Conservation (phyloP, 805 yeast species). For the Cyberlindnera mycetangii region DNA sequence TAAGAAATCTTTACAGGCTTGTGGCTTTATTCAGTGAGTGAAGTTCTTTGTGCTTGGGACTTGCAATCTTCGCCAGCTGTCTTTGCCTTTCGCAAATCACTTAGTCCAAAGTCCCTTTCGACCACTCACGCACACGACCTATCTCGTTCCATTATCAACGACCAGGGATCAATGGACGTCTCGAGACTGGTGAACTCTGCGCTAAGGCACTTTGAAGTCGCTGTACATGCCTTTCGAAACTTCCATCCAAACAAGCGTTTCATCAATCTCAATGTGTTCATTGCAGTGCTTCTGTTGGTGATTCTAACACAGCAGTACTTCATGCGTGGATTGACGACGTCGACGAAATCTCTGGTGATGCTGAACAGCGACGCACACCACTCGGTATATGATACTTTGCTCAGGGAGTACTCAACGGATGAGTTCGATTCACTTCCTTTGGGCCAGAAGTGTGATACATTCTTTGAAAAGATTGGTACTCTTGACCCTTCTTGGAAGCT, state of each 20-base stretch:
- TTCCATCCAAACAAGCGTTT: constrained; percentile 21
- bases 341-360: constrained; percentile 11
- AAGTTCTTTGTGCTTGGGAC: too few relatives aligned
- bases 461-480: constrained; percentile 14
- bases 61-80: too few relatives aligned
- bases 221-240: neutral
- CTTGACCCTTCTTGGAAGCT: constrained; percentile 20
- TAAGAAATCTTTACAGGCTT: too few relatives aligned
- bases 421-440: constrained; percentile 9
- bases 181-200: neutral
- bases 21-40: too few relatives aligned
- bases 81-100: too few relatives aligned
- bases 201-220: constrained; percentile 12
- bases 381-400: constrained; percentile 17
- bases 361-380: constrained; percentile 19
- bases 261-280: constrained; percentile 19
- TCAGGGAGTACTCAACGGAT: constrained; percentile 3
- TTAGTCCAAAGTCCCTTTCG: too few relatives aligned
- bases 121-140: too few relatives aligned
- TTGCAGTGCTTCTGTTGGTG: constrained; percentile 13
- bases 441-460: constrained; percentile 18
- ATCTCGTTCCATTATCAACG: too few relatives aligned
- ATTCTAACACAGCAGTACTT: constrained; percentile 17
- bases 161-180: neutral
- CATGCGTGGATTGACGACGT: neutral